Conservation (phyloP, 106 monocot species). For the Dioscorea dumetorum region DNA sequence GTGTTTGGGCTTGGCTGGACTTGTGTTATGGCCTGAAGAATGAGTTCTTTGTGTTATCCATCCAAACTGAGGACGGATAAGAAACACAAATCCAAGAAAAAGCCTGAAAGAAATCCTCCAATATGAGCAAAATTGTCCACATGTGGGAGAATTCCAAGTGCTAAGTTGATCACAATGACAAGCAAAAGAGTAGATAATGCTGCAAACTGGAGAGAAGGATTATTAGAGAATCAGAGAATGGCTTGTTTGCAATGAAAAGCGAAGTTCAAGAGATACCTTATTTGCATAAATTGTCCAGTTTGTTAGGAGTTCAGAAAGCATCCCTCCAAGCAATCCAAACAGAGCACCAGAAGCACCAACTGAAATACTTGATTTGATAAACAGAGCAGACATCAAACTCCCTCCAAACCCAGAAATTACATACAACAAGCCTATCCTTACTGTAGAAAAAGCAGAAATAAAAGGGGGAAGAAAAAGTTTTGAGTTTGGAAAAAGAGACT, state of each 20-base stretch:
- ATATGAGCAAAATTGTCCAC: conserved; percentile 83
- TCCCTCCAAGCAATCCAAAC: conserved; percentile 83
- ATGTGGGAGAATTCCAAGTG: conserved; percentile 74
- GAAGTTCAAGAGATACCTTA: conserved; percentile 40
- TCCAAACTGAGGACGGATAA: conserved; percentile 62
- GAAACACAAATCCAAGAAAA: conserved; percentile 68
- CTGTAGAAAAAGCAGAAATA: conserved; percentile 17
- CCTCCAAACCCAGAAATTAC: conserved; percentile 82
- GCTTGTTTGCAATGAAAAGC: too few relatives aligned
- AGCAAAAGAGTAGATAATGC: conserved; percentile 65
- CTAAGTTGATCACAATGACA: conserved; percentile 78
- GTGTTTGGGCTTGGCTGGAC: conserved; percentile 29
- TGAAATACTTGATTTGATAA: conserved; percentile 61
- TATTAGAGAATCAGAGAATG: background rate
- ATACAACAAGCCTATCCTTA: conserved; percentile 80
- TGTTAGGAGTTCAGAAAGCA: conserved; percentile 96
- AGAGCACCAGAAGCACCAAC: conserved; percentile 97
- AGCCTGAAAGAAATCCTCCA: conserved; percentile 66
- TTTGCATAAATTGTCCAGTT: conserved; percentile 97
- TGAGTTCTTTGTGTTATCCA: conserved; percentile 33
- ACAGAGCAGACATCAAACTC: conserved; percentile 76
- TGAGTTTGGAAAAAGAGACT: too few relatives aligned
- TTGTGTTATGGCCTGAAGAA: conserved; percentile 22
- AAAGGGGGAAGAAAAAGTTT: too few relatives aligned
- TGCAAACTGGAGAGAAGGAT: conserved; percentile 51